Evolutionary conservation across 495 filamentous ascomycete genomes (phyloP).

Genomic region (Xylaria castorea): DNA sequence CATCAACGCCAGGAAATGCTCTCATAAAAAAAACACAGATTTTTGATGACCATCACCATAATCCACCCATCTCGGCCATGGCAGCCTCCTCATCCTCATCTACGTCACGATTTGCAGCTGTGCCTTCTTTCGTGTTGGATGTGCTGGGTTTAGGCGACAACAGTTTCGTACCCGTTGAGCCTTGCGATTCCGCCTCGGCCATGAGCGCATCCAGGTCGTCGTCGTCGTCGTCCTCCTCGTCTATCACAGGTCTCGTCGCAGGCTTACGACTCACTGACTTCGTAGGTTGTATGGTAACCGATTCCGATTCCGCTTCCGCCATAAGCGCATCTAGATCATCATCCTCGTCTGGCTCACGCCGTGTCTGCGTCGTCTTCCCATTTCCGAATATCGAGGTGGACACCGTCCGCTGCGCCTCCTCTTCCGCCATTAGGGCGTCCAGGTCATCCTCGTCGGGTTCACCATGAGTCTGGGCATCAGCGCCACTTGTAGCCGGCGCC

Average conservation of each 20-base stretch:
- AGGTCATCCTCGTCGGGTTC: slow-evolving; percentile 57
- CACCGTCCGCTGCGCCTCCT: slow-evolving; percentile 42
- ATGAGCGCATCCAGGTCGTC: slow-evolving; percentile 58
- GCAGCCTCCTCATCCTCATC: slow-evolving; percentile 68
- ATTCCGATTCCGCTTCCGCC: slow-evolving; percentile 52
- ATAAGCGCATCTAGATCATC: slow-evolving; percentile 61
- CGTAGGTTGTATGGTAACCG: slow-evolving; percentile 20
- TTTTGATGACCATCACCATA: slow-evolving; percentile 54
- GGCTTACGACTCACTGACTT: slow-evolving; percentile 24
- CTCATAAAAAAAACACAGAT: not conserved
- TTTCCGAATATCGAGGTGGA: slow-evolving; percentile 46
- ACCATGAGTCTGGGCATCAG: slow-evolving; percentile 30
- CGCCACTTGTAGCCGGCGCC: slow-evolving; percentile 23
- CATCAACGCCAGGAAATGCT: slow-evolving; percentile 23
- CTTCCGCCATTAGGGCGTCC: slow-evolving; percentile 58
- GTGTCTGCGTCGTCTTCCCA: not conserved
- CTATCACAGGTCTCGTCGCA: not conserved
- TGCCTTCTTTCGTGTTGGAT: slow-evolving; percentile 24
- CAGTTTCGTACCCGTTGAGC: slow-evolving; percentile 12
- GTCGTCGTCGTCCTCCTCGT: slow-evolving; percentile 37
- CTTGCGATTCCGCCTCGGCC: slow-evolving; percentile 43
- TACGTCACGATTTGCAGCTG: slow-evolving; percentile 35
- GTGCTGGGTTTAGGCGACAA: not conserved
- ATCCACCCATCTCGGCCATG: slow-evolving; percentile 69
- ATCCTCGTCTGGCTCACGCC: slow-evolving; percentile 39